Evolutionary conservation across 2,329 filamentous ascomycete species (phyloP).

Genomic region (Penicillium sp.): DNA sequence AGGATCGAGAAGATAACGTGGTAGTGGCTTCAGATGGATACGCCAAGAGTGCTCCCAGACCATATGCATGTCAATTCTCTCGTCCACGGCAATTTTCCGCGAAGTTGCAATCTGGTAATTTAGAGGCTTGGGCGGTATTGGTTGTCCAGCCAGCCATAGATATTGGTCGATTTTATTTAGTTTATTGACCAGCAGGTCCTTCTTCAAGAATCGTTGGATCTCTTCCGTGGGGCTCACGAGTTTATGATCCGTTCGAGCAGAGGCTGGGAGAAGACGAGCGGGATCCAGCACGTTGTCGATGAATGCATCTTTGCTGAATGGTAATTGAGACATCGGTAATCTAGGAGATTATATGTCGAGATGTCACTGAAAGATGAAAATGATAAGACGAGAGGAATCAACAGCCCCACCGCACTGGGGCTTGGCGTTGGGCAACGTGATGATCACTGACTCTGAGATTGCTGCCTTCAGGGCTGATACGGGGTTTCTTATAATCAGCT

Average conservation of each 20-base stretch:
- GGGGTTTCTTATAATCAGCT: no score
- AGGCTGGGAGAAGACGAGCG: background rate
- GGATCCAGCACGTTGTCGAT: background rate
- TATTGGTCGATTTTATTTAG: slow-evolving; percentile 23
- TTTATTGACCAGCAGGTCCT: background rate
- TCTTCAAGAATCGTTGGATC: background rate
- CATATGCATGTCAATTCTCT: slow-evolving; percentile 25
- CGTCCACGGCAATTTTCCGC: slow-evolving; percentile 18
- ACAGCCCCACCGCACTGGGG: background rate
- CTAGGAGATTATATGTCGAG: background rate
- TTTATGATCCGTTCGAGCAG: background rate
- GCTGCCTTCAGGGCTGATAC: no score
- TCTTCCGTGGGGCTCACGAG: background rate
- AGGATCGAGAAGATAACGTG: slow-evolving; percentile 16
- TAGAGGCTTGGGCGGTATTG: slow-evolving; percentile 22
- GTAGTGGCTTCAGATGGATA: slow-evolving; percentile 25
- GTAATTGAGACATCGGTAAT: background rate
- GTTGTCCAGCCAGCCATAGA: slow-evolving; percentile 27
- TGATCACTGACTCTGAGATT: no score
- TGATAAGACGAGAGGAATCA: background rate
- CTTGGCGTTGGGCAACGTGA: background rate
- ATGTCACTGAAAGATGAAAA: background rate
- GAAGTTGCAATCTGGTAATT: slow-evolving; percentile 17
- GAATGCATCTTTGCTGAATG: background rate
- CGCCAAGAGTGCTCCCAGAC: slow-evolving; percentile 16